phyloP scores from a whole-genome alignment of 2,329 filamentous ascomycete genomes.

The Fusarium haematococcum region DNA sequence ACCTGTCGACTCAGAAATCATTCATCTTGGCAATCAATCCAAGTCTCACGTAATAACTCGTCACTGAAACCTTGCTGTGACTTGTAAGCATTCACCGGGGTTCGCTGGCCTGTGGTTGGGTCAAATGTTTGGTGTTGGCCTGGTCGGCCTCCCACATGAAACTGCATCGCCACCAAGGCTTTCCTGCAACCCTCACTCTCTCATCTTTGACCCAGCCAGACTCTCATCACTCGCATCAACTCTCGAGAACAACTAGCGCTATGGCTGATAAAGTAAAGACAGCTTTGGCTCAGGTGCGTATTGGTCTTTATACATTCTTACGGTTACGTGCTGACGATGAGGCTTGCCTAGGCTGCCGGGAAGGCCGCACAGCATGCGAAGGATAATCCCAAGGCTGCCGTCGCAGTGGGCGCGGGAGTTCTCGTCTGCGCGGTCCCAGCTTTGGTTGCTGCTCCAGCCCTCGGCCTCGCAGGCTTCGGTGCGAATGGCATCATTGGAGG shows the following conservation, averaged over 20 bases:
- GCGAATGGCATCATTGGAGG: slow-evolving; percentile 32
- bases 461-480: slow-evolving; percentile 30
- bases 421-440: slow-evolving; percentile 21
- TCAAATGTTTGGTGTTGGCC: not conserved
- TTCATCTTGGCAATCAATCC: not conserved
- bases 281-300: not conserved
- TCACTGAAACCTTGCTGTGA: not conserved
- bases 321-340: not conserved
- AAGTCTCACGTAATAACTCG: not conserved
- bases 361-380: not conserved
- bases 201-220: too few species aligned
- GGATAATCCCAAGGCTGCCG: slow-evolving; percentile 1
- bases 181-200: not conserved
- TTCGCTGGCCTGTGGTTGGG: not conserved
- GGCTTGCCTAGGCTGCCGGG: not conserved
- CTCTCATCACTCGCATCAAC: not conserved
- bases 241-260: not conserved
- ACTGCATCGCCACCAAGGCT: not conserved
- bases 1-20: not conserved
- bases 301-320: not conserved
- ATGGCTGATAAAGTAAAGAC: slow-evolving; percentile 1
- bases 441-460: slow-evolving; percentile 19
- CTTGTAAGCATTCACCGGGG: not conserved
- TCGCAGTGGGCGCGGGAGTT: slow-evolving; percentile 9
- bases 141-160: not conserved